A percentile compares a stretch with the other conserved stretches of the same genome.
These are phyloP conservation scores for Garcia nutans DNA, from an alignment of 345 rosid genomes.

Conservation along the genomic window DNA sequence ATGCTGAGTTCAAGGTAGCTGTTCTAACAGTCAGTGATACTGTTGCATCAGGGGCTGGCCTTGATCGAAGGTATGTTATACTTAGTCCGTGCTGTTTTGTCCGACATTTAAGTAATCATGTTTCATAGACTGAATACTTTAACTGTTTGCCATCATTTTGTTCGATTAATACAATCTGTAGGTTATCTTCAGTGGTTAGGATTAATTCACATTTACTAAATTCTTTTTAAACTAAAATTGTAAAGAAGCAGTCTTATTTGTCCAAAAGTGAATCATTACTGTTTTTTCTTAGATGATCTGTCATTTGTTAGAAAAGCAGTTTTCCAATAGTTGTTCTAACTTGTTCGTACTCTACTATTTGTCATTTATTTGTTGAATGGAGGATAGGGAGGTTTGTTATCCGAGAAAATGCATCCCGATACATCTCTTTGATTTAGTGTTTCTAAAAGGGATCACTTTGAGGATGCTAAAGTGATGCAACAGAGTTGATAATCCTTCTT, in stretches of 20 bases:
- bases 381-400: too few relatives aligned
- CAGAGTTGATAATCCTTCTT: slow-evolving; percentile 36
- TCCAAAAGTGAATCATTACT: too few relatives aligned
- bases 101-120: too few relatives aligned
- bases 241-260: too few relatives aligned
- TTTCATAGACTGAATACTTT: not conserved
- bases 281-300: too few relatives aligned
- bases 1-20: slow-evolving; percentile 57
- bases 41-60: slow-evolving; percentile 82
- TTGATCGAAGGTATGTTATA: slow-evolving; percentile 73
- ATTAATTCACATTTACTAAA: too few relatives aligned
- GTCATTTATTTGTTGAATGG: too few relatives aligned
- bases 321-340: too few relatives aligned
- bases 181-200: too few relatives aligned
- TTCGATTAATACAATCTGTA: not conserved
- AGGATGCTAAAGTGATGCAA: slow-evolving; percentile 35
- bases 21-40: slow-evolving; percentile 90
- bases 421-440: slow-evolving; percentile 28
- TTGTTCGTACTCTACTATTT: too few relatives aligned
- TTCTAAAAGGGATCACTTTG: slow-evolving; percentile 31
- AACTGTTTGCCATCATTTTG: not conserved
- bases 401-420: slow-evolving; percentile 23
- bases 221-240: too few relatives aligned
- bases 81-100: slow-evolving; percentile 9
- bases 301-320: too few relatives aligned